Evolutionary conservation across 352 stramenopile genomes (phyloP), one percentile per base, ranked within the genome.

Genomic region (Blastocystis sp.): DNA sequence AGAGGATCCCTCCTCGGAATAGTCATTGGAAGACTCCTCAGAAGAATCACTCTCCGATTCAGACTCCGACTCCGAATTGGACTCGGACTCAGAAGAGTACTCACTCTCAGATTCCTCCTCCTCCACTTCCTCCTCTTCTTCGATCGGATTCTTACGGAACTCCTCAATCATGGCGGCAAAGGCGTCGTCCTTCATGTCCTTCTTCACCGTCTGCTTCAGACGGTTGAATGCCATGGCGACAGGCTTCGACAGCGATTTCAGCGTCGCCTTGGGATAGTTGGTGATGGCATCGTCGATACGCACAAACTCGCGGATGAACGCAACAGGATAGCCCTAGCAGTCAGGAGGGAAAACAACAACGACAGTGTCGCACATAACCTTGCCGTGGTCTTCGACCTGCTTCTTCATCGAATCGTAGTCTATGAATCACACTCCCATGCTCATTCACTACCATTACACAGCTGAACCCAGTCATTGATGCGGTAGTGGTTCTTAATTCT

Each of bases 381-480:
- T 43, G 9, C 62, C 74, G 28, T 84, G 59, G 38, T 84, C 74
- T 65, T 84, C 74, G 9, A 84, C 43, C 34, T 69, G 74, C 40
- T 71, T 84, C 74, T 84, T 84, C 62, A 84, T 28, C 54, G 10
- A 24, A 24, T 84, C 74, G 64, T 65, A 84, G 66, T 77, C 66
- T 77, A 21, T 0, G 17, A 0, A 60, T 77, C 38, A 77, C 0
- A n/a, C n/a, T 77, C 24, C 28, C 34, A 60, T 34, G 2, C 19
- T 34, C 28, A 48, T 3, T 34, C 24, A 34, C 52, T 43, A 84
- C 59, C 74, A 71, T 63, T 84, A 28, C 28, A 34, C 59, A 84
- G 52, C 43, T 84, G 59, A 71, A 71, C 59, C 74, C 74, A 84
- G 48, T 84, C 54, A 24, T 74, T 84, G n/a, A 84, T 84, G 62